A percentile compares a stretch with the other conserved stretches of the same genome.
phyloP scores from a whole-genome alignment of 148 eudicot species.

The Nepenthes gracilis region DNA sequence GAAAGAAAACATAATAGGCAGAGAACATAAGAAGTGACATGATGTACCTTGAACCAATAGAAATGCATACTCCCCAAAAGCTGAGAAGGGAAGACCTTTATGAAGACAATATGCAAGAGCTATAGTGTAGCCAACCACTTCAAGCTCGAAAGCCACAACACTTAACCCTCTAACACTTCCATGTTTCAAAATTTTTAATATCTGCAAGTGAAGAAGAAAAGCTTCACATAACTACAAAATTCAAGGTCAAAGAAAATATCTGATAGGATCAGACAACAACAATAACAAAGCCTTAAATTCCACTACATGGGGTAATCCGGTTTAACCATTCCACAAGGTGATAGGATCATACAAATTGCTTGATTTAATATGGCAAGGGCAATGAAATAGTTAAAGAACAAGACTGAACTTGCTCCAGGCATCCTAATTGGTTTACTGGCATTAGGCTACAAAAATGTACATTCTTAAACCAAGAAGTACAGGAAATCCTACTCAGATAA shows the following conservation, averaged over 20 bases:
- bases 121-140: constrained; percentile 89
- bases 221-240: neutral
- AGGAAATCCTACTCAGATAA: too few relatives aligned
- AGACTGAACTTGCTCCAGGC: too few relatives aligned
- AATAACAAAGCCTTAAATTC: neutral
- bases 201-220: constrained; percentile 32
- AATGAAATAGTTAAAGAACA: too few relatives aligned
- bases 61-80: constrained; percentile 88
- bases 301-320: neutral
- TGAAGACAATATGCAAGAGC: constrained; percentile 93
- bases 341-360: too few relatives aligned
- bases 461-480: too few relatives aligned
- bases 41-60: constrained; percentile 71
- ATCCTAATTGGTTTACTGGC: too few relatives aligned
- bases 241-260: neutral
- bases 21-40: neutral
- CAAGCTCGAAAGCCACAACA: constrained; percentile 75
- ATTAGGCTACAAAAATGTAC: too few relatives aligned
- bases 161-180: constrained; percentile 82
- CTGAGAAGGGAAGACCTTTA: constrained; percentile 95
- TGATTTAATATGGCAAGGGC: too few relatives aligned
- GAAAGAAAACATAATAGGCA: too few relatives aligned
- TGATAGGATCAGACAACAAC: constrained; percentile 2
- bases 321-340: too few relatives aligned
- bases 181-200: constrained; percentile 62